Evolutionary conservation across 75 land plant species (phyloP).

Genomic region (Pinus albicaulis): DNA sequence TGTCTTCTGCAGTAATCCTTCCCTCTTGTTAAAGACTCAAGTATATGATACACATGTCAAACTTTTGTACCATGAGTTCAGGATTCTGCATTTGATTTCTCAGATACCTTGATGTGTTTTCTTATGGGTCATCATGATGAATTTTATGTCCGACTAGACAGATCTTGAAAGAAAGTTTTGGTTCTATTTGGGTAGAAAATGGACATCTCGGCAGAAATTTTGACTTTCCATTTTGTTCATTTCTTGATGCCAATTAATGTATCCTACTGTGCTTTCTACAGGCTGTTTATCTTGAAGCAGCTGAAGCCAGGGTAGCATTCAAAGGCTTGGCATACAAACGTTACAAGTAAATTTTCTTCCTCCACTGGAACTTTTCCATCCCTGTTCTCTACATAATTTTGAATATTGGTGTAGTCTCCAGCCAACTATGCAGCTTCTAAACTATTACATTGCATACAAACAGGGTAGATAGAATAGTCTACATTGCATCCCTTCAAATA

Average conservation of each 20-base stretch:
- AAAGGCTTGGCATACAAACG: conserved; percentile 90
- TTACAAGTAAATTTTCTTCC: conserved; percentile 55
- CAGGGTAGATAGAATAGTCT: too few species aligned
- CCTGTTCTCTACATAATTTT: conserved; percentile 5
- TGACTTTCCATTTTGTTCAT: not conserved
- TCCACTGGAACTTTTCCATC: not conserved
- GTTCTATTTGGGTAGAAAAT: not conserved
- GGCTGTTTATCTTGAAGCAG: conserved; percentile 84
- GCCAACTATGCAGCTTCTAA: not conserved
- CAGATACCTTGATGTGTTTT: too few species aligned
- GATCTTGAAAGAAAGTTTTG: not conserved
- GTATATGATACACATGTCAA: too few species aligned
- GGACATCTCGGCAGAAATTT: not conserved
- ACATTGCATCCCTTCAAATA: too few species aligned
- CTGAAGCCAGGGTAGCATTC: conserved; percentile 88
- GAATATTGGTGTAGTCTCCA: not conserved
- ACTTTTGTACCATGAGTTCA: too few species aligned
- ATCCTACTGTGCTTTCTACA: conserved; percentile 13
- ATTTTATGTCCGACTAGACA: not conserved
- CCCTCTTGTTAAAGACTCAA: too few species aligned
- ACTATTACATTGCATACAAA: too few species aligned
- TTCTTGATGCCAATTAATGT: not conserved
- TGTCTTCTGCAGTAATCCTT: too few species aligned
- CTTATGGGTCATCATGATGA: too few species aligned
- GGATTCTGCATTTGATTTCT: too few species aligned